Evolutionary conservation across 345 rosid species (phyloP).

Genomic region (Nephelium lappaceum): DNA sequence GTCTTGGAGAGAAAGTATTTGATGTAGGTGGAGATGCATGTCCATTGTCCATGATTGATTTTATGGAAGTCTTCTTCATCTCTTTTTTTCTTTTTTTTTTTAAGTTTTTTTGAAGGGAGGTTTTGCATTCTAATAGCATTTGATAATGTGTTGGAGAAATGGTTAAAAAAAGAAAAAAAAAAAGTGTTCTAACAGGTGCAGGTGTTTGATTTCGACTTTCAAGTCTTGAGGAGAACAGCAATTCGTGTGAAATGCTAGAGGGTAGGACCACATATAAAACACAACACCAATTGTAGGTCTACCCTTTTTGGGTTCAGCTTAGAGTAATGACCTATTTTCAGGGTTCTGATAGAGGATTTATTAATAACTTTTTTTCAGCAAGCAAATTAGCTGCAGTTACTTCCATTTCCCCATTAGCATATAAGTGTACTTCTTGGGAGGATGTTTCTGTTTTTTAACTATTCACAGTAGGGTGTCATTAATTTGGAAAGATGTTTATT

Average conservation of each 20-base stretch:
- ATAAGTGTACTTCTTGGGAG: background rate
- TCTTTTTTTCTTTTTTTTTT: too few relatives aligned
- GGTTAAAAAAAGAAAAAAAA: background rate
- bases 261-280: background rate
- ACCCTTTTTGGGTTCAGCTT: background rate
- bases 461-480: background rate
- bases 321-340: background rate
- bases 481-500: background rate
- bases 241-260: background rate
- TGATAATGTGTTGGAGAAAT: background rate
- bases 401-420: background rate
- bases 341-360: background rate
- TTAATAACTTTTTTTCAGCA: background rate
- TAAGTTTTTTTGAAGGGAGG: background rate
- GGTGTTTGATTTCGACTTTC: background rate
- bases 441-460: background rate
- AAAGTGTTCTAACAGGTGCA: background rate
- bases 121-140: too few relatives aligned
- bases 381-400: background rate
- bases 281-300: background rate
- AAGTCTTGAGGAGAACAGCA: background rate
- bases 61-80: background rate
- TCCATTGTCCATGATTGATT: background rate
- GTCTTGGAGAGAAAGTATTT: background rate
- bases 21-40: background rate